Evolutionary conservation across 2,329 filamentous ascomycete species (phyloP), one percentile per base, ranked within the genome.

Genomic region (Alternaria dauci): DNA sequence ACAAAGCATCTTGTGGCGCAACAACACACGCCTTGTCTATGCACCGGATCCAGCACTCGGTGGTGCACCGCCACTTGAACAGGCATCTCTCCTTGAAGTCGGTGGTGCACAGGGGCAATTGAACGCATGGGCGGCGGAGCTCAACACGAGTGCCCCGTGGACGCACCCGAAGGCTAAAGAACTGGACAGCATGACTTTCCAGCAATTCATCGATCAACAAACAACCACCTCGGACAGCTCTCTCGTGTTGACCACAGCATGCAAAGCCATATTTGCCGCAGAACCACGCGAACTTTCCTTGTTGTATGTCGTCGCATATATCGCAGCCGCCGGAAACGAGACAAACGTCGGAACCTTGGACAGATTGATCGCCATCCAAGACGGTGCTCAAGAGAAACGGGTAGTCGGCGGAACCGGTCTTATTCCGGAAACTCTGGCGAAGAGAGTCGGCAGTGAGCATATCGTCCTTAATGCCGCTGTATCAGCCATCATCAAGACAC

Each of bases 331-430:
- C 0, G 70, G 66, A 3, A 67, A 73, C 26, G 67, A 68, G 42
- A 67, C 59, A 0, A 62, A 43, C 9, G 48, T 44, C 3, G 69
- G 71, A 36, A 66, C 20, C 3, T 23, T 72, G 2, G 54, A 54
- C 9, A 56, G 68, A 11, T 47, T 73, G 2, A 46, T 60, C 5
- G 56, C 55, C 1, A 61, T 66, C 3, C 36, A 61, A 4, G 55
- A 52, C 38, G 69, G 64, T 9, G 69, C 42, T 3, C 71, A 73
- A 32, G 63, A 72, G 36, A 50, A 51, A 42, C 63, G 71, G 30
- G 67, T 71, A 7, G 61, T 62, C 5, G 69, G 69, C 11, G 71
- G 71, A 1, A 73, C 68, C 0, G 67, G 67, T 1, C 54, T 70
- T 4, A 71, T 72, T n/a, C 65, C 63, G 8, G 38, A 58, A 20